These are phyloP conservation scores for Geranium brycei DNA, from an alignment of 345 rosid genomes.

Conservation along the genomic window DNA sequence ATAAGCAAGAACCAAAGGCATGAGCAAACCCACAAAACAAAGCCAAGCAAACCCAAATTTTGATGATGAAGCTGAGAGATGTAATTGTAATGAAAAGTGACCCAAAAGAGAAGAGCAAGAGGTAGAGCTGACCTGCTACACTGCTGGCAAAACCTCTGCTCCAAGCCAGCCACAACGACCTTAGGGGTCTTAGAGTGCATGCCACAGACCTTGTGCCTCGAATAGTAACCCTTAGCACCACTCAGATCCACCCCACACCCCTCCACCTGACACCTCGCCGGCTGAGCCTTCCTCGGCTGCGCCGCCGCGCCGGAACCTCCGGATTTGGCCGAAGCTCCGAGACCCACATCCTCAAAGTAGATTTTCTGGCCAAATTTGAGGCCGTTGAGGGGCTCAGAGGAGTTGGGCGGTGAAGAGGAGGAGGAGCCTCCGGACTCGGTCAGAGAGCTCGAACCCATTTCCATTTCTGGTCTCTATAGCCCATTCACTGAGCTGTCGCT, in stretches of 20 bases:
- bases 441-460: slow-evolving; percentile 51
- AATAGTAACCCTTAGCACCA: slow-evolving; percentile 81
- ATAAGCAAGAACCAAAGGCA: not conserved
- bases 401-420: slow-evolving; percentile 31
- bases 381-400: slow-evolving; percentile 40
- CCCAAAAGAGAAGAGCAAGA: not conserved
- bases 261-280: slow-evolving; percentile 89
- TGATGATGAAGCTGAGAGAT: not conserved
- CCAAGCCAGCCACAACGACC: slow-evolving; percentile 66
- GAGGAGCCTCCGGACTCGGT: slow-evolving; percentile 31
- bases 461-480: slow-evolving; percentile 26
- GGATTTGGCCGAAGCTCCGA: slow-evolving; percentile 9
- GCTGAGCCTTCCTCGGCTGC: slow-evolving; percentile 30
- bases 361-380: slow-evolving; percentile 63
- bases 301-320: slow-evolving; percentile 16
- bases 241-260: slow-evolving; percentile 92
- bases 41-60: not conserved
- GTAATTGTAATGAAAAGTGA: slow-evolving; percentile 3
- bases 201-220: slow-evolving; percentile 83
- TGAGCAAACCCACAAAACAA: slow-evolving; percentile 1
- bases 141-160: slow-evolving; percentile 97
- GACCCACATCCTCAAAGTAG: slow-evolving; percentile 57
- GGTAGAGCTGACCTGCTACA: slow-evolving; percentile 64
- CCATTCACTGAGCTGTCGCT: not conserved
- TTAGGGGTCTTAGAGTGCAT: slow-evolving; percentile 71